Evolutionary conservation across 768 basidiomycete genomes (phyloP), one percentile per base, ranked within the genome.

Genomic region (Trametes cubensis): DNA sequence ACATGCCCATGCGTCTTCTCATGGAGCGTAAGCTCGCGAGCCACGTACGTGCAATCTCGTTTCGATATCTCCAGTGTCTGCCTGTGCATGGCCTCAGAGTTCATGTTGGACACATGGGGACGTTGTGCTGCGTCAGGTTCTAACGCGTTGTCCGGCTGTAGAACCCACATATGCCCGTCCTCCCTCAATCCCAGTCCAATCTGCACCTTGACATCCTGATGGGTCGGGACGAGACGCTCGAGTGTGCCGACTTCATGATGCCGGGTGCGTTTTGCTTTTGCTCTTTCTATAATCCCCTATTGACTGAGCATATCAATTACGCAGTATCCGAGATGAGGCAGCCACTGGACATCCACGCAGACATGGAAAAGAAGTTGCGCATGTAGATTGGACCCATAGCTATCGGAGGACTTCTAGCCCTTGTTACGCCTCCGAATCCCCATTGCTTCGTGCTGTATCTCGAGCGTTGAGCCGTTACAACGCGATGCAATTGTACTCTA

Each of bases 1-100:
- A 94, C 71, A 87, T 90, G 20, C 97, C 97, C 2, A 85, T 96
- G 75, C 85, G 95, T 30, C 79, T 86, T 55, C 80, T 97, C 65
- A 98, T 98, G 97, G 97, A 99, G 75, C 85, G 94, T 71, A 90
- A 89, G 79, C 83, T 95, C 44, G 92, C 95, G 10, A 76, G 84
- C 38, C 74, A 83, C 59, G 95, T 95, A 68, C 66, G 89, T 78
- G 7, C 46, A 14, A 10, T 14, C 25, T 18, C 13, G 2, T 5
- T 26, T 15, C 26, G 15, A 10, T 13, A 5, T 8, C 17, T 17
- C 28, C 14, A 6, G 5, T 49, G 26, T 18, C 42, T 44, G 17
- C 42, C 17, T n/a, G n/a, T n/a, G n/a, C n/a, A n/a, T n/a, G n/a
- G n/a, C n/a, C n/a, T n/a, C n/a, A n/a, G n/a, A n/a, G n/a, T n/a